Base-by-base conservation (phyloP, 176 grass and related monocot species). In the Lolium perenne region DNA sequence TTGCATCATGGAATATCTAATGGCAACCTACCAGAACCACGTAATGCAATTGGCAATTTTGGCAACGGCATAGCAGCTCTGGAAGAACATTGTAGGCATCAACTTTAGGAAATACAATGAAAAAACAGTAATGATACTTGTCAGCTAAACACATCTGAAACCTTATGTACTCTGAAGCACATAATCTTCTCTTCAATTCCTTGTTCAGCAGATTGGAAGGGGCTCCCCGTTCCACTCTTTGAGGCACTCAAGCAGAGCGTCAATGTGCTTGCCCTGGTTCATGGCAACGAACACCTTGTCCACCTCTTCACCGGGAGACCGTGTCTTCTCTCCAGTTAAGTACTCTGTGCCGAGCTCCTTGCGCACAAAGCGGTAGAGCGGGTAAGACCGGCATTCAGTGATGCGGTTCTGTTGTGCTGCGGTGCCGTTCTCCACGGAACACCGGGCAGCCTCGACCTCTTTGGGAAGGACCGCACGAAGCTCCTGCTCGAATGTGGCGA, bases 151-250 rank as follows among this genome's bases (percentile, higher is more conserved):
- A 50, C 48, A 50, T 50, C n/a, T 70, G n/a, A 35, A 48, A 51
- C 32, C 25, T 45, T 76, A 14, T 66, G 14, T 16, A 81, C 20
- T 73, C 55, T 74, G 55, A 48, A 83, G 53, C 41, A 86, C 21
- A 1, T 14, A 58, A 72, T 75, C 68, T 67, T 63, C n/a, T 26
- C 26, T 41, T 54, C 20, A 6, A 25, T 17, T 14, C 4, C 23
- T 57, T 2, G 61, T 61, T 91, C 79, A 95, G 71, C 89, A 89
- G 51, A 95, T 80, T 5, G 91, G 89, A 9, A 95, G 86, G 71
- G 94, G 94, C 69, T 83, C 91, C 4, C 94, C 91, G 46, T 95
- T 93, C 94, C 94, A 95, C 20, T 77, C 94, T 84, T 95, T 91
- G 83, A 95, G 87, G 81, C 93, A 95, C 70, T 95, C 91, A 25